Percentiles rank a stretch among this genome's conserved stretches.
Evolutionary conservation across 192 early-diverging fungal genomes (phyloP).

Genomic region (Gigaspora rosea): DNA sequence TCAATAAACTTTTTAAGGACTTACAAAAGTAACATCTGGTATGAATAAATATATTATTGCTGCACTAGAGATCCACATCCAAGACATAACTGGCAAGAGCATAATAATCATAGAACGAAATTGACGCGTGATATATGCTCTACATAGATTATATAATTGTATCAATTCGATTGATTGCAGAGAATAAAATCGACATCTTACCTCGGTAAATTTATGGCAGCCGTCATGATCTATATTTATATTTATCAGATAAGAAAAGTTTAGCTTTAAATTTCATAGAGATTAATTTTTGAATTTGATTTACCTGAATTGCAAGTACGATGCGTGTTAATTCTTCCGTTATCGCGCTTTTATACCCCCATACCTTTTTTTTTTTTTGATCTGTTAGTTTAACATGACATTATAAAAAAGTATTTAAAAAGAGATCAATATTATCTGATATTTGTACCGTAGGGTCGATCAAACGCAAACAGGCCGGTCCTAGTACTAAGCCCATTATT

Average conservation of each 20-base stretch:
- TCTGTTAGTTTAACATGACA: conserved; percentile 2
- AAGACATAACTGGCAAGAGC: conserved; percentile 77
- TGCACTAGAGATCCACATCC: conserved; percentile 78
- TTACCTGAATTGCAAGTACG: conserved; percentile 73
- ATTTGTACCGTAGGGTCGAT: conserved; percentile 55
- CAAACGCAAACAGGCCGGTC: conserved; percentile 67
- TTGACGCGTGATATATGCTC: conserved; percentile 71
- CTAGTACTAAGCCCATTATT: conserved; percentile 75
- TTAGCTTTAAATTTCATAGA: neutral
- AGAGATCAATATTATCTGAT: neutral
- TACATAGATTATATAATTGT: conserved; percentile 17
- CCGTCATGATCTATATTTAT: conserved; percentile 67
- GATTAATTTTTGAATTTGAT: neutral
- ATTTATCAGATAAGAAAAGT: neutral
- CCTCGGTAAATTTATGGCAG: conserved; percentile 70
- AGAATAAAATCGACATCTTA: conserved; percentile 5
- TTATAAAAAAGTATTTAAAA: neutral
- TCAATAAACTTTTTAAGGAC: conserved; percentile 24
- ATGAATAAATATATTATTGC: conserved; percentile 60
- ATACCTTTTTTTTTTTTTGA: neutral
- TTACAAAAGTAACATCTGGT: conserved; percentile 53
- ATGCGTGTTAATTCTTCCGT: conserved; percentile 72
- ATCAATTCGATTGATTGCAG: neutral
- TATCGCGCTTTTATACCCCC: conserved; percentile 45
- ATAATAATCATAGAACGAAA: conserved; percentile 63